phyloP scores from a whole-genome alignment of 768 basidiomycete species.

The Suillus alpinus region DNA sequence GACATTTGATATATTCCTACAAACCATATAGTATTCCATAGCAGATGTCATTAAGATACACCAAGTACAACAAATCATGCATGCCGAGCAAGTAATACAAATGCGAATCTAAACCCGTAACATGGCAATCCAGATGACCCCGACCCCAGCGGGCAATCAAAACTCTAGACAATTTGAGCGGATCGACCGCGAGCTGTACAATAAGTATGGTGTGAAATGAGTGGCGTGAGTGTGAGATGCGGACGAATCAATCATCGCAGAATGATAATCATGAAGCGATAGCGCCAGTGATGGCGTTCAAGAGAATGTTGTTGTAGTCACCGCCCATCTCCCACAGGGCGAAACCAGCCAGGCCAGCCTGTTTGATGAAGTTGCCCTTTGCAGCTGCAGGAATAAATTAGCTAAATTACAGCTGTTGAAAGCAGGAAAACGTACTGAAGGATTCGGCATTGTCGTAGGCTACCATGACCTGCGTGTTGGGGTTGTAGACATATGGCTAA shows the following conservation, averaged over 20 bases:
- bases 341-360: conserved; percentile 36
- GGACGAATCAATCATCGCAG: conserved; percentile 8
- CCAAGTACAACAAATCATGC: background rate
- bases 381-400: conserved; percentile 28
- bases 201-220: conserved; percentile 7
- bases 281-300: conserved; percentile 30
- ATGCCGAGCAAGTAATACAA: background rate
- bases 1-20: background rate
- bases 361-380: conserved; percentile 41
- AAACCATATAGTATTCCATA: background rate
- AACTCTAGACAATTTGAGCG: background rate
- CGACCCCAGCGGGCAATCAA: background rate
- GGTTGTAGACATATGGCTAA: conserved; percentile 70
- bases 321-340: conserved; percentile 46
- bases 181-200: background rate
- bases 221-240: background rate
- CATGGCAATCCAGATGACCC: background rate
- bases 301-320: conserved; percentile 37
- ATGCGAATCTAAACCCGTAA: background rate
- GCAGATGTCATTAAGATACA: background rate
- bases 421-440: conserved; percentile 40
- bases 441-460: conserved; percentile 66
- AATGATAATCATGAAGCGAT: conserved; percentile 16
- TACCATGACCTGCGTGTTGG: conserved; percentile 50
- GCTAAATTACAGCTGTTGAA: too few species aligned